A percentile compares a stretch with the other conserved stretches of the same genome.
These are phyloP conservation scores for Xylaria sp. DNA, from an alignment of 495 filamentous ascomycete species.

Conservation along the genomic window DNA sequence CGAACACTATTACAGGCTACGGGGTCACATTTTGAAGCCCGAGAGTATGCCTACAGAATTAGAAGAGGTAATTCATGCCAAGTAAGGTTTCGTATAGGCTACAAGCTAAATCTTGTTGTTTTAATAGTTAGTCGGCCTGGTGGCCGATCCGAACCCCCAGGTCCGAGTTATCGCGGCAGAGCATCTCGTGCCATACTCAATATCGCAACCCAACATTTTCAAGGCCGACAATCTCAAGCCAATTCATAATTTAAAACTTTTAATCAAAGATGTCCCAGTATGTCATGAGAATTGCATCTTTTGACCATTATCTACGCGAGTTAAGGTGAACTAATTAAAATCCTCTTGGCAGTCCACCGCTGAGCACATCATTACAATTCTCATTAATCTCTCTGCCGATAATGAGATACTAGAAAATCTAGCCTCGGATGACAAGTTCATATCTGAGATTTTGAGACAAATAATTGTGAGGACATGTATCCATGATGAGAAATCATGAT, in stretches of 20 bases:
- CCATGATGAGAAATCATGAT: not conserved
- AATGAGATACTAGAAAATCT: constrained; percentile 73
- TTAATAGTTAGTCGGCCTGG: constrained; percentile 83
- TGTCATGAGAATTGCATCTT: constrained; percentile 34
- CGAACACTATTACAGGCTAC: not conserved
- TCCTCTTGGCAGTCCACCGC: constrained; percentile 71
- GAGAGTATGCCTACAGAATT: constrained; percentile 77
- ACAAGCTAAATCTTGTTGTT: constrained; percentile 6
- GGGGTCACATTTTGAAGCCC: constrained; percentile 8
- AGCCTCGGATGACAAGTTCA: constrained; percentile 79
- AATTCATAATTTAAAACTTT: constrained; percentile 85
- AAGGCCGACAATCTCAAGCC: constrained; percentile 80
- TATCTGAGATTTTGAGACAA: constrained; percentile 73
- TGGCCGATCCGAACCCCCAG: constrained; percentile 86
- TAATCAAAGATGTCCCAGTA: constrained; percentile 82
- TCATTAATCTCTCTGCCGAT: constrained; percentile 89
- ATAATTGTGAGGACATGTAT: constrained; percentile 71
- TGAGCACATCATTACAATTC: constrained; percentile 88
- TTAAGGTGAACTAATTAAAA: not conserved
- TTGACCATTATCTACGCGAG: not conserved
- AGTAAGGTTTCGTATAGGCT: not conserved
- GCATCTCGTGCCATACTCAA: constrained; percentile 84
- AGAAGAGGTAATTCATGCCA: constrained; percentile 67
- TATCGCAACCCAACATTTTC: constrained; percentile 78
- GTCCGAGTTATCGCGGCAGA: constrained; percentile 79